Evolutionary conservation across 225 moss, liverwort and hornwort species (phyloP), one percentile per base, ranked within the genome.

Genomic region (Thuidium tamariscinum): DNA sequence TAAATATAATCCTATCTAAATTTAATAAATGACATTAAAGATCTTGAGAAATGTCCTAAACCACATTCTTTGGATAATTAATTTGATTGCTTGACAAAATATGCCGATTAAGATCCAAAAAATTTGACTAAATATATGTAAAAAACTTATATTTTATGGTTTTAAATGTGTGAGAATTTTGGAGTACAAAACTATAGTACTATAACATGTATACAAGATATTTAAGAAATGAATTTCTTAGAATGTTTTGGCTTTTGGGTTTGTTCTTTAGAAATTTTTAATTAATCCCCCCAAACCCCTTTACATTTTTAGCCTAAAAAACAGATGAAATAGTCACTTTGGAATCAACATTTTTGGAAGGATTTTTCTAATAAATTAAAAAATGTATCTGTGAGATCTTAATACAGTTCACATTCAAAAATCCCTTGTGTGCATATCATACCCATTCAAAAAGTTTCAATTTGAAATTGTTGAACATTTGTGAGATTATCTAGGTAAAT

Each of bases 101-200:
- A 4, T 65, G n/a, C 6, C 3, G 36, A 36, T 3, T 65, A 11
- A 2, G 1, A 36, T 18, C 5, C 3, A 5, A 18, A 10, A 19
- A 4, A 65, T 20, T 3, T 67, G 6, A 67, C 2, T 6, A 1
- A 66, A 1, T 66, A 1, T 66, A 7, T 0, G 1, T 6, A 66
- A 66, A 66, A 3, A 66, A 21, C 21, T 0, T 36, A 36, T 4
- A 21, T 34, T 10, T 10, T 5, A 20, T n/a, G 3, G 36, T 7
- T 66, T 66, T 66, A 3, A 20, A 37, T 36, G 12, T 66, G 36
- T 37, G 6, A 67, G 6, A 21, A 67, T 6, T 22, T 37, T 18
- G 0, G 2, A 21, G 3, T 7, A 22, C 1, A 2, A 12, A 37
- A 67, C 13, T 37, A 39, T 68, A 23, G 1, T 21, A 39, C 1